phyloP scores from a whole-genome alignment of 2,329 filamentous ascomycete species.

The Emericellopsis cladophorae region DNA sequence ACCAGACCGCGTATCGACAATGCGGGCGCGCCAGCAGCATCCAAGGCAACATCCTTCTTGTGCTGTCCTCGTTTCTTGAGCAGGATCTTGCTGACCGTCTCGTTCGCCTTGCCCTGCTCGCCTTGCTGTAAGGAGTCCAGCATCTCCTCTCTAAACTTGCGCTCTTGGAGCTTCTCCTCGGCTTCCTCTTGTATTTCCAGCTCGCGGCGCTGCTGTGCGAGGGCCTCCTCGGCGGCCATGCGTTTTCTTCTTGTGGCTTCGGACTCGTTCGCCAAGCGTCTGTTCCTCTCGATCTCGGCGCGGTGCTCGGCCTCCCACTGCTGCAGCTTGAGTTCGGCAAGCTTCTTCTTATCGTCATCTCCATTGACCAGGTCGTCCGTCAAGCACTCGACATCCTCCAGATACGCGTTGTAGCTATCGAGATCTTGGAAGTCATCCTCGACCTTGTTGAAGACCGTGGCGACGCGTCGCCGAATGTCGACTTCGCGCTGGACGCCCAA shows the following conservation, averaged over 20 bases:
- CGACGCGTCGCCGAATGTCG: slow-evolving; percentile 74
- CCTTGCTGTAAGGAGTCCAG: slow-evolving; percentile 56
- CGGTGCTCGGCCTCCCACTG: slow-evolving; percentile 64
- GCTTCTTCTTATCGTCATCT: slow-evolving; percentile 45
- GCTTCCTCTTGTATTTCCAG: slow-evolving; percentile 56
- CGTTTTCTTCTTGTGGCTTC: slow-evolving; percentile 38
- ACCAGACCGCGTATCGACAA: slow-evolving; percentile 73
- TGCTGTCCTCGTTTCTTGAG: slow-evolving; percentile 61
- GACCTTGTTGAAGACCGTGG: slow-evolving; percentile 69
- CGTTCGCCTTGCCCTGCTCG: slow-evolving; percentile 44
- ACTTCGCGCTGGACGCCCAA: slow-evolving; percentile 83
- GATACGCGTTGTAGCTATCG: slow-evolving; percentile 80
- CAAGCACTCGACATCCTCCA: slow-evolving; percentile 82
- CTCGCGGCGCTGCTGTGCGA: slow-evolving; percentile 43
- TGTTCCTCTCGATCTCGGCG: slow-evolving; percentile 52
- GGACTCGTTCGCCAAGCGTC: slow-evolving; percentile 38
- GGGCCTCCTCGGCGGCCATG: slow-evolving; percentile 54
- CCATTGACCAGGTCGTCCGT: slow-evolving; percentile 78
- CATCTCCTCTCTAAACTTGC: slow-evolving; percentile 53
- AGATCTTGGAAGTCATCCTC: slow-evolving; percentile 87
- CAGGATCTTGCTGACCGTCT: slow-evolving; percentile 46
- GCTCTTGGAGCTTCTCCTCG: slow-evolving; percentile 52
- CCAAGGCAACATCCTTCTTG: slow-evolving; percentile 18
- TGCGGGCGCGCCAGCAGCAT: slow-evolving; percentile 16
- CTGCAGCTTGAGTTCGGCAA: slow-evolving; percentile 29